phyloP scores from a whole-genome alignment of 2,329 filamentous ascomycete genomes.

The Colletotrichum plurivorum region DNA sequence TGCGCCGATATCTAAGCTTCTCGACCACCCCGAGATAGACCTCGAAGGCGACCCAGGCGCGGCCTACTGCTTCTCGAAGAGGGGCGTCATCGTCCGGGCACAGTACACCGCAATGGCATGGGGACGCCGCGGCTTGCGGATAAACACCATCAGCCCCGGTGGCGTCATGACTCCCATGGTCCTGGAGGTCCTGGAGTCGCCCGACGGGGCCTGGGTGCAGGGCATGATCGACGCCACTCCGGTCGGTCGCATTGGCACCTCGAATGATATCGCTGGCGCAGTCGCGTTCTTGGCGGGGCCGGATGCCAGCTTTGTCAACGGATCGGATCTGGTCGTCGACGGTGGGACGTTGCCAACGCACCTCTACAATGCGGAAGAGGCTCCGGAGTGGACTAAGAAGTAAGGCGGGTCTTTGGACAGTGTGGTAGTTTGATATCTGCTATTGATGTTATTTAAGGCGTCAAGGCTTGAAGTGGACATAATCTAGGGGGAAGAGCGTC shows the following conservation, averaged over 20 bases:
- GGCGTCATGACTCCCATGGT: constrained; percentile 26
- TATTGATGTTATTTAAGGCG: no score
- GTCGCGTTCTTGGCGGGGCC: constrained; percentile 14
- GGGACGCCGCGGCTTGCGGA: constrained; percentile 11
- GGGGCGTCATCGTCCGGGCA: constrained; percentile 10
- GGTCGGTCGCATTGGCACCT: background rate
- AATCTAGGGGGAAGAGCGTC: no score
- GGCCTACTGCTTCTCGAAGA: constrained; percentile 19
- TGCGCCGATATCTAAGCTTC: background rate
- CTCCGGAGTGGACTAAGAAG: background rate
- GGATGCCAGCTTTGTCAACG: constrained; percentile 10
- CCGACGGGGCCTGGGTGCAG: background rate
- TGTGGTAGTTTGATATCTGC: no score
- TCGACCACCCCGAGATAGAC: constrained; percentile 11
- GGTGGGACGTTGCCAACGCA: background rate
- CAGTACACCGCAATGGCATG: constrained; percentile 2
- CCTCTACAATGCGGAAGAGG: background rate
- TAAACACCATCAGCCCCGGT: constrained; percentile 27
- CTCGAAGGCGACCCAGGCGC: background rate
- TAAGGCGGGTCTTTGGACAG: no score
- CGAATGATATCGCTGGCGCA: constrained; percentile 3
- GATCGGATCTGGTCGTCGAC: constrained; percentile 20
- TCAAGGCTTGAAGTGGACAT: no score
- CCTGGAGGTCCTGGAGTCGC: constrained; percentile 7
- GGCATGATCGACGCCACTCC: constrained; percentile 9